Conservation (phyloP, 441 rosid species). For the Pelargonium cotyledonis region DNA sequence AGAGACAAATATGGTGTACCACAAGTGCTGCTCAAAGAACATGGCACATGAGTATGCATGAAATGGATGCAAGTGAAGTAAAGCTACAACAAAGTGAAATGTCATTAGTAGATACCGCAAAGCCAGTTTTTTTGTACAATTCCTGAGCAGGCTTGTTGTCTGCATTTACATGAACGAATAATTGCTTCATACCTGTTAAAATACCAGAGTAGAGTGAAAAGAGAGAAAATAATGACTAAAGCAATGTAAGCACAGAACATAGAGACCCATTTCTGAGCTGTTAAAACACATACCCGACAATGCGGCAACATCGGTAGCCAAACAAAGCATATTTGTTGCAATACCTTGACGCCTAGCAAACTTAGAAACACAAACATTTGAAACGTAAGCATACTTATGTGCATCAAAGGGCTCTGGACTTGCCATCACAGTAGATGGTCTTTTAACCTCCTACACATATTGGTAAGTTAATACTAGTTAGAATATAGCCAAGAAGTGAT, state of each 20-base stretch:
- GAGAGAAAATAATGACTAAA: not conserved
- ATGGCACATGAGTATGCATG: not conserved
- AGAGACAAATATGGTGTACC: too few species aligned
- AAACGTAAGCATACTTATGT: not conserved
- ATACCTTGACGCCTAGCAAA: not conserved
- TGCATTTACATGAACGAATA: not conserved
- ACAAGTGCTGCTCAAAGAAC: not conserved
- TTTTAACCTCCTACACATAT: conserved; percentile 1
- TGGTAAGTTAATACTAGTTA: not conserved
- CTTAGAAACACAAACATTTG: conserved; percentile 2
- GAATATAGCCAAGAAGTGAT: not conserved
- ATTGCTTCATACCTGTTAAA: conserved; percentile 1
- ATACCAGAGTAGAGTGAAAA: not conserved
- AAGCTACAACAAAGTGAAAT: not conserved
- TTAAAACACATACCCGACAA: not conserved
- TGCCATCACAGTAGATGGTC: conserved; percentile 2
- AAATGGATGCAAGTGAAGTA: not conserved
- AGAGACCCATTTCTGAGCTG: not conserved
- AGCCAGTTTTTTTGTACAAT: conserved; percentile 3
- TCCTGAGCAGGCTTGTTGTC: not conserved
- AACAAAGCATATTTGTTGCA: not conserved
- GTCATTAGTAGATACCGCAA: not conserved
- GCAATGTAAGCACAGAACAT: not conserved
- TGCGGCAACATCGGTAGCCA: conserved; percentile 1
- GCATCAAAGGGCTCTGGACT: conserved; percentile 3